Evolutionary conservation across 768 basidiomycete species (phyloP).

Genomic region (Trametopsis cervina): DNA sequence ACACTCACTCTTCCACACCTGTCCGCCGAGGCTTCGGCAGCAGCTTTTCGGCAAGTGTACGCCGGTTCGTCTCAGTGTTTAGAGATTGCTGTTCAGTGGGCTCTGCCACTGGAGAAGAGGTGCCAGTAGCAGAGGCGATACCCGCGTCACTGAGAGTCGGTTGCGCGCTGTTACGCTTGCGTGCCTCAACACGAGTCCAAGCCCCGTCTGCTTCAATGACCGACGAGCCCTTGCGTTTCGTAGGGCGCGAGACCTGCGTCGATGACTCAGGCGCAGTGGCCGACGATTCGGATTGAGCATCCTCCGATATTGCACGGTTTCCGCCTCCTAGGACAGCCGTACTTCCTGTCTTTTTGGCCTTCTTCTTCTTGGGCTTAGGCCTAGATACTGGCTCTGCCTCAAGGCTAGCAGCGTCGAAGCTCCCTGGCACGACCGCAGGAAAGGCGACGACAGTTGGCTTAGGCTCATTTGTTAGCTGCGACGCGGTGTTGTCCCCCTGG

Average conservation of each 20-base stretch:
- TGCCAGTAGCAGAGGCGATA: conserved; percentile 35
- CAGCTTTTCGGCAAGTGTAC: conserved; percentile 54
- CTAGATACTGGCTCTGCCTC: conserved; percentile 22
- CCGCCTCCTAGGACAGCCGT: conserved; percentile 7
- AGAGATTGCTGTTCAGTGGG: conserved; percentile 23
- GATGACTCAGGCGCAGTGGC: conserved; percentile 23
- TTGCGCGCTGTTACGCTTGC: conserved; percentile 24
- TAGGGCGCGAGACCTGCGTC: conserved; percentile 6
- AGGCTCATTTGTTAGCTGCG: conserved; percentile 5
- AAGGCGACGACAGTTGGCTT: conserved; percentile 28
- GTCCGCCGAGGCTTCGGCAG: conserved; percentile 62
- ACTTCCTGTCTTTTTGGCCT: conserved; percentile 19
- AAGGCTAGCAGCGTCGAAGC: conserved; percentile 28
- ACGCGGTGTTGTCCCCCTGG: conserved; percentile 4
- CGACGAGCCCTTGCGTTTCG: conserved; percentile 30
- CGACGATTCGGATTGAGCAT: conserved; percentile 23
- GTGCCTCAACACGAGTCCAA: conserved; percentile 66
- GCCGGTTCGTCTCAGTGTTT: conserved; percentile 15
- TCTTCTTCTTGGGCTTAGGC: conserved; percentile 39
- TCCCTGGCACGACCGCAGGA: conserved; percentile 38
- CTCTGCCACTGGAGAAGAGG: conserved; percentile 30
- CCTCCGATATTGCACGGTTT: conserved; percentile 7
- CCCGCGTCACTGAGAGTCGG: conserved; percentile 7
- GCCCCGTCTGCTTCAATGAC: conserved; percentile 47
- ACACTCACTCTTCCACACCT: conserved; percentile 60